These are phyloP conservation scores for Medakamo hakoo DNA, from an alignment of 139 green algal genomes.

Conservation along the genomic window DNA sequence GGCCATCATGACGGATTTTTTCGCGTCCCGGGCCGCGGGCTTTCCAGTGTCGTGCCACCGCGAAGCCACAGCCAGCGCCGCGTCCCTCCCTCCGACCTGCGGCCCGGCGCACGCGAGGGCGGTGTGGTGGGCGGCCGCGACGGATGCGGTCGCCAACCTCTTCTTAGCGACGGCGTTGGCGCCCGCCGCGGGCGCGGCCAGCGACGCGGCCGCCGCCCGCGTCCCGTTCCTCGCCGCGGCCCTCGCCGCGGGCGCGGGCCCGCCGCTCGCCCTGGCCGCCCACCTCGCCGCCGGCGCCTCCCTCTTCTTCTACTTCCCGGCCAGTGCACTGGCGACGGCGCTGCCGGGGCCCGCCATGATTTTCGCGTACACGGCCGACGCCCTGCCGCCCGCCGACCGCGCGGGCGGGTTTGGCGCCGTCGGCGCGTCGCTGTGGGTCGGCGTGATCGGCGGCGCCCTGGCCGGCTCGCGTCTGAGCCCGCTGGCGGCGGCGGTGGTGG, in stretches of 20 bases:
- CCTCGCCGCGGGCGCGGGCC: background rate
- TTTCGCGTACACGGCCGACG: background rate
- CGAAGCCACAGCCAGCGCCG: too few species aligned
- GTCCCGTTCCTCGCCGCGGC: background rate
- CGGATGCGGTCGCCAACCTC: background rate
- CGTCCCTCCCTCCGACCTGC: background rate
- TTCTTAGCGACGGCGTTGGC: background rate
- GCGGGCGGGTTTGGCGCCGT: background rate
- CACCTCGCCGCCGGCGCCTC: background rate
- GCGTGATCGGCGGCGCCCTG: background rate
- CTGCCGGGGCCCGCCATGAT: background rate
- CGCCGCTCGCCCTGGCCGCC: background rate
- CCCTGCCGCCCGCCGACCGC: background rate
- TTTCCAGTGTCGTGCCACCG: too few species aligned
- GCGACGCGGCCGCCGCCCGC: background rate
- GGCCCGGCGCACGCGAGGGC: background rate
- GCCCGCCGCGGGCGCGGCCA: too few species aligned
- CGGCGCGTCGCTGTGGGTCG: background rate
- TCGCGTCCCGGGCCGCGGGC: too few species aligned
- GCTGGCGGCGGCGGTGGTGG: background rate
- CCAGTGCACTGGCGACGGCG: background rate
- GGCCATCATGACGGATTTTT: too few species aligned
- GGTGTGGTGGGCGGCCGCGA: background rate
- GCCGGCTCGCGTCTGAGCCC: background rate
- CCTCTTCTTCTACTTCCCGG: background rate